These are phyloP conservation scores for Kodamaea ohmeri DNA, from an alignment of 1,139 yeast species.

Conservation along the genomic window DNA sequence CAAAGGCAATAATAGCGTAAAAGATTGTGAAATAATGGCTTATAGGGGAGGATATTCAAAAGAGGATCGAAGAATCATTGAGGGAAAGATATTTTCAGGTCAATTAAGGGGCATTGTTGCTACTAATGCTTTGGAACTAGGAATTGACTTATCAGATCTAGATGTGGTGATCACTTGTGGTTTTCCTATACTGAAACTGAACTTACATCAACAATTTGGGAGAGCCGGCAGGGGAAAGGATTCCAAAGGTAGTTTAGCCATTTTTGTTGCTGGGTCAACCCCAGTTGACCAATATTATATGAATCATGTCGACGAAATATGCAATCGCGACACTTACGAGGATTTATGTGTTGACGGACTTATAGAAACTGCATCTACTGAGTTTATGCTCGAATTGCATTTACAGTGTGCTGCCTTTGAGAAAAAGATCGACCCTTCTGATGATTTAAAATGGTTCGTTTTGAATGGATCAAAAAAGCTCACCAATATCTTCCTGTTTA, in stretches of 20 bases:
- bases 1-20: slow-evolving; percentile 36
- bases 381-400: slow-evolving; percentile 66
- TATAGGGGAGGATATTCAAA: slow-evolving; percentile 95
- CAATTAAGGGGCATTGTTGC: slow-evolving; percentile 82
- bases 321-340: slow-evolving; percentile 41
- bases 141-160: slow-evolving; percentile 88
- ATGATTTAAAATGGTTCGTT: slow-evolving; percentile 59
- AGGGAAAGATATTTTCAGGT: slow-evolving; percentile 86
- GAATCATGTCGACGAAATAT: slow-evolving; percentile 63
- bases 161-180: slow-evolving; percentile 93
- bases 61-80: slow-evolving; percentile 80
- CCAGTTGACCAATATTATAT: slow-evolving; percentile 88
- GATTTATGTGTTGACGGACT: slow-evolving; percentile 44
- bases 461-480: slow-evolving; percentile 16
- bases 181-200: slow-evolving; percentile 82
- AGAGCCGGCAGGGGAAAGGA: slow-evolving; percentile 87
- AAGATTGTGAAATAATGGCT: slow-evolving; percentile 72
- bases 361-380: slow-evolving; percentile 33
- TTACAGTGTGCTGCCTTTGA: slow-evolving; percentile 95
- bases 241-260: slow-evolving; percentile 62
- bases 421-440: slow-evolving; percentile 52
- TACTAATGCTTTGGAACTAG: slow-evolving; percentile 91
- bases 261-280: slow-evolving; percentile 78
- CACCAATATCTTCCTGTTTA: slow-evolving; percentile 28
- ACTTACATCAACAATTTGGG: slow-evolving; percentile 93